phyloP scores from a whole-genome alignment of 2,329 filamentous ascomycete genomes.

The Neoascochyta sp. region DNA sequence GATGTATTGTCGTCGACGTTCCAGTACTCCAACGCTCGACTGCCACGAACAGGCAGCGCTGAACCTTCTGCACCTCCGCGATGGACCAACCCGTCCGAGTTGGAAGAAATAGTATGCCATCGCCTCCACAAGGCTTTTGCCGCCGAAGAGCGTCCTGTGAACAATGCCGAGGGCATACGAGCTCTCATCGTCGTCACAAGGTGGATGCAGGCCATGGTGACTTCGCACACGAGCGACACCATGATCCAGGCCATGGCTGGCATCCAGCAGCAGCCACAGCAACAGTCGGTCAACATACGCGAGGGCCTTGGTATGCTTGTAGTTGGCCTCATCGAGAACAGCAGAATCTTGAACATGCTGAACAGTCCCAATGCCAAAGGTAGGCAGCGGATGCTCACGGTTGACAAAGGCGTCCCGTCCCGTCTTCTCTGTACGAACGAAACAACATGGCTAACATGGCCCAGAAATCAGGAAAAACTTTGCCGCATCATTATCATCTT shows the following conservation, averaged over 20 bases:
- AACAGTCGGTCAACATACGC: slow-evolving; percentile 58
- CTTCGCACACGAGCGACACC: slow-evolving; percentile 38
- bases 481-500: slow-evolving; percentile 30
- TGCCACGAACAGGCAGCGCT: slow-evolving; percentile 20
- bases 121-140: slow-evolving; percentile 36
- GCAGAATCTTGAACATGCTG: slow-evolving; percentile 53
- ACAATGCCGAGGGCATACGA: slow-evolving; percentile 28
- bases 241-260: slow-evolving; percentile 41
- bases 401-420: background rate
- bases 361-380: slow-evolving; percentile 53
- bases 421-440: too few species aligned
- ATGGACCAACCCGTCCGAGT: slow-evolving; percentile 34
- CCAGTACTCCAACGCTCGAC: slow-evolving; percentile 34
- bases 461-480: slow-evolving; percentile 34
- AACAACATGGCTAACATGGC: slow-evolving; percentile 8
- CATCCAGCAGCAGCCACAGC: slow-evolving; percentile 48
- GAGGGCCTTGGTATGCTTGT: slow-evolving; percentile 63
- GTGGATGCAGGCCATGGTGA: slow-evolving; percentile 42
- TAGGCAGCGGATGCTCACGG: slow-evolving; percentile 17
- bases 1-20: slow-evolving; percentile 34
- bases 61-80: slow-evolving; percentile 17
- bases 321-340: slow-evolving; percentile 60
- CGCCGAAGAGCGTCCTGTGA: slow-evolving; percentile 31
- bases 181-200: slow-evolving; percentile 29
- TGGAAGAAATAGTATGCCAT: slow-evolving; percentile 39